phyloP scores from a whole-genome alignment of 306 rosid genomes.

The Calophaca sinica region DNA sequence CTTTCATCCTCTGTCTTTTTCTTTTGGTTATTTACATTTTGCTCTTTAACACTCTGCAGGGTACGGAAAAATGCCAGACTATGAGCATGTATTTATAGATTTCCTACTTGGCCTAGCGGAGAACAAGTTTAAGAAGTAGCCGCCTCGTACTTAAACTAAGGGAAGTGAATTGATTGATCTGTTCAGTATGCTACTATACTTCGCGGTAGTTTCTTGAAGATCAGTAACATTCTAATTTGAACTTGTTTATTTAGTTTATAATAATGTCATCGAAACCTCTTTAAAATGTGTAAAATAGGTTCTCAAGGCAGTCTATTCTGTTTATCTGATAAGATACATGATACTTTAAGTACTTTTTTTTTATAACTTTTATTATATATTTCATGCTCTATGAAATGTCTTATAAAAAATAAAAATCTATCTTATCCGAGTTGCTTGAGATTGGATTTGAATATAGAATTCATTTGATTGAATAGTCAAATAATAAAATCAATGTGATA shows the following conservation, averaged over 20 bases:
- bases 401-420: no score
- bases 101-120: slow-evolving; percentile 55
- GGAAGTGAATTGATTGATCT: slow-evolving; percentile 5
- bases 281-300: slow-evolving; percentile 1
- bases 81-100: slow-evolving; percentile 60
- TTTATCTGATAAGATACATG: no score
- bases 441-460: no score
- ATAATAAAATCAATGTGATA: no score
- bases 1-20: no score
- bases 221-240: background rate
- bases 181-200: background rate
- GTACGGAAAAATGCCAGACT: slow-evolving; percentile 62
- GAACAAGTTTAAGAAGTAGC: slow-evolving; percentile 53
- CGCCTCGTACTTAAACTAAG: background rate
- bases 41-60: slow-evolving; percentile 41
- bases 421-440: no score
- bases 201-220: background rate
- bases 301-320: background rate
- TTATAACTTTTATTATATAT: no score
- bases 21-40: background rate
- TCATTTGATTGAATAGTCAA: no score
- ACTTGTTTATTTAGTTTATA: background rate
- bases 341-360: no score
- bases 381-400: no score
- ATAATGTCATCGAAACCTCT: background rate